A percentile compares a stretch with the other conserved stretches of the same genome.
Evolutionary conservation across 805 yeast species (phyloP).

Genomic region (Kodamaea lidongshanica): DNA sequence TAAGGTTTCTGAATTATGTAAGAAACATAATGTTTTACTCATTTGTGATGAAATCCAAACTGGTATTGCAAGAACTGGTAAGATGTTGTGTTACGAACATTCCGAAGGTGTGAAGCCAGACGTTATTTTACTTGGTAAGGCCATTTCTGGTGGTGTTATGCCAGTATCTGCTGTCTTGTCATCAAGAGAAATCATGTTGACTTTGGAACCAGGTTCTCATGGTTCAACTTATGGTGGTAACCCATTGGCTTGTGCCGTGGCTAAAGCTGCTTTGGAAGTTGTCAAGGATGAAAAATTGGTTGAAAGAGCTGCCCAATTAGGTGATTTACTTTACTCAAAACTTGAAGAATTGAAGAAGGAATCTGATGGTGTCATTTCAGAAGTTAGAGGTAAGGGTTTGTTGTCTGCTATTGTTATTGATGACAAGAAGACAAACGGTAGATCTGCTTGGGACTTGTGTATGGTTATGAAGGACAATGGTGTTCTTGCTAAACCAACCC

Average conservation of each 20-base stretch:
- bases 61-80: conserved; percentile 96
- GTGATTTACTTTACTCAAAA: conserved; percentile 60
- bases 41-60: conserved; percentile 98
- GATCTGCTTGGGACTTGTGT: conserved; percentile 95
- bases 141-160: conserved; percentile 88
- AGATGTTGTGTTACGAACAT: conserved; percentile 87
- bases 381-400: conserved; percentile 80
- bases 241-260: conserved; percentile 88
- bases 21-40: conserved; percentile 75
- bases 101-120: conserved; percentile 76
- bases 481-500: conserved; percentile 93
- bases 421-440: conserved; percentile 72
- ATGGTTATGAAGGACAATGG: conserved; percentile 82
- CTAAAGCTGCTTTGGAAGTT: conserved; percentile 88
- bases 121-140: conserved; percentile 84
- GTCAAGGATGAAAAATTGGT: conserved; percentile 82
- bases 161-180: conserved; percentile 91
- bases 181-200: conserved; percentile 82
- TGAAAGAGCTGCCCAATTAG: conserved; percentile 68
- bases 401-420: conserved; percentile 90
- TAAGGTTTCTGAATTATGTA: conserved; percentile 67
- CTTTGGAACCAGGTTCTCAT: conserved; percentile 91
- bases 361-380: conserved; percentile 48
- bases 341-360: conserved; percentile 47
- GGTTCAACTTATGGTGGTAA: conserved; percentile 98